Conservation (phyloP, 805 yeast genomes). For the Candida chauliodis region DNA sequence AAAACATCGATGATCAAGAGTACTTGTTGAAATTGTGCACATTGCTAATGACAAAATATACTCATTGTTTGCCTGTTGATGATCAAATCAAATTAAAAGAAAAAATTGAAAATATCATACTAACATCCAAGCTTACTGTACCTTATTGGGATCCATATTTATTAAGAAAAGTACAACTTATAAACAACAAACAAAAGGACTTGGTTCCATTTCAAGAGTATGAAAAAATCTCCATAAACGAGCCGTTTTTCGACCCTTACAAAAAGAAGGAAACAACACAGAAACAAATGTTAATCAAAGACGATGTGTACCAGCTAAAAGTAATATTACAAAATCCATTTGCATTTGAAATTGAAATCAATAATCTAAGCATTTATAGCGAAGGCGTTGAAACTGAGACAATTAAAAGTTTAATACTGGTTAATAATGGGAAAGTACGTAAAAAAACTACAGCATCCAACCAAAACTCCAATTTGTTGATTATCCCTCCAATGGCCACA, state of each 20-base stretch:
- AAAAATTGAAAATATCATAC: slow-evolving; percentile 22
- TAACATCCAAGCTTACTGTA: slow-evolving; percentile 21
- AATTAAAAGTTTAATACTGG: slow-evolving; percentile 12
- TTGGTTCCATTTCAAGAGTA: slow-evolving; percentile 38
- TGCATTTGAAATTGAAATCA: slow-evolving; percentile 64
- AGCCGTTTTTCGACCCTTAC: slow-evolving; percentile 51
- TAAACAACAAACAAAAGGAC: slow-evolving; percentile 22
- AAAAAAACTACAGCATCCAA: background rate
- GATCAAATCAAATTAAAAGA: slow-evolving; percentile 53
- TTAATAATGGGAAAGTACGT: slow-evolving; percentile 2
- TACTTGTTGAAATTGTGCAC: slow-evolving; percentile 44
- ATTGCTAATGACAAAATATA: slow-evolving; percentile 52
- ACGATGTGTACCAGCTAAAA: slow-evolving; percentile 56
- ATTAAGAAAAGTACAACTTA: slow-evolving; percentile 47
- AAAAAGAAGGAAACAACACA: slow-evolving; percentile 21
- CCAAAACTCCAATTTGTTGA: slow-evolving; percentile 10
- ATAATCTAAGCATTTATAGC: slow-evolving; percentile 40
- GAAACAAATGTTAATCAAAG: slow-evolving; percentile 37
- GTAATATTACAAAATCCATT: slow-evolving; percentile 75
- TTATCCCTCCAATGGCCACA: slow-evolving; percentile 25
- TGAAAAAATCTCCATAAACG: slow-evolving; percentile 12
- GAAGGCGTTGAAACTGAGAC: slow-evolving; percentile 30
- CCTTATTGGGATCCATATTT: slow-evolving; percentile 75
- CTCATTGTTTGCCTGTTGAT: slow-evolving; percentile 48
- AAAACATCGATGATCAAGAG: slow-evolving; percentile 44